These are phyloP conservation scores for Ceratocystis ficicola DNA, from an alignment of 2,329 filamentous ascomycete species.

Conservation along the genomic window DNA sequence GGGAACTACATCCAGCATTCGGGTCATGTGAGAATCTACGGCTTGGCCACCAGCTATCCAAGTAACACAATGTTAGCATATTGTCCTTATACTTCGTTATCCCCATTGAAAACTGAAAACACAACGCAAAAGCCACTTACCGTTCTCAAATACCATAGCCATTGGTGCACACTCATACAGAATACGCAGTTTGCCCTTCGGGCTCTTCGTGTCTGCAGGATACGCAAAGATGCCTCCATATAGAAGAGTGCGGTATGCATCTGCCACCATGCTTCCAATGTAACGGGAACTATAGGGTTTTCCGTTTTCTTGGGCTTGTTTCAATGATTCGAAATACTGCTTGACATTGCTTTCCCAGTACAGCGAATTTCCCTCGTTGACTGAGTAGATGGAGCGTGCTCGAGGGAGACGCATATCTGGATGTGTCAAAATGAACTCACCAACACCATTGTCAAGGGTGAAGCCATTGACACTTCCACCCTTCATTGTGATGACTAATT, in stretches of 20 bases:
- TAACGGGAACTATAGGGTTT: constrained; percentile 94
- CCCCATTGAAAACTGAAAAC: not conserved
- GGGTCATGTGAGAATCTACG: constrained; percentile 77
- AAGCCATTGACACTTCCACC: constrained; percentile 89
- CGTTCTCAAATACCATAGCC: constrained; percentile 98
- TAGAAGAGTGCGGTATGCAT: constrained; percentile 87
- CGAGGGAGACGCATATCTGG: constrained; percentile 82
- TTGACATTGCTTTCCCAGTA: constrained; percentile 90
- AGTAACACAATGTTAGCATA: constrained; percentile 27
- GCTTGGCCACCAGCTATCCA: constrained; percentile 73
- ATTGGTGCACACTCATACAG: constrained; percentile 97
- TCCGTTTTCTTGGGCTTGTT: constrained; percentile 57
- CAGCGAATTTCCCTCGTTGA: constrained; percentile 95
- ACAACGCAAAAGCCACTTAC: constrained; percentile 39
- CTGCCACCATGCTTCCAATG: constrained; percentile 96
- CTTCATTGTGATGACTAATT: constrained; percentile 95
- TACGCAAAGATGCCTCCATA: constrained; percentile 98
- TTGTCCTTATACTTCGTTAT: not conserved
- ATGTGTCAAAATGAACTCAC: constrained; percentile 97
- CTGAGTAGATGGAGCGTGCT: constrained; percentile 79
- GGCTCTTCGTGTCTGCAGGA: constrained; percentile 93
- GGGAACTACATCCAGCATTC: constrained; percentile 80
- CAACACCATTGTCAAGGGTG: constrained; percentile 89
- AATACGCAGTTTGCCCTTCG: constrained; percentile 95
- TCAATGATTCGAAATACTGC: constrained; percentile 79